Evolutionary conservation across 176 grass and related monocot genomes (phyloP), one percentile per base, ranked within the genome.

Genomic region (Bothriochloa decipiens): DNA sequence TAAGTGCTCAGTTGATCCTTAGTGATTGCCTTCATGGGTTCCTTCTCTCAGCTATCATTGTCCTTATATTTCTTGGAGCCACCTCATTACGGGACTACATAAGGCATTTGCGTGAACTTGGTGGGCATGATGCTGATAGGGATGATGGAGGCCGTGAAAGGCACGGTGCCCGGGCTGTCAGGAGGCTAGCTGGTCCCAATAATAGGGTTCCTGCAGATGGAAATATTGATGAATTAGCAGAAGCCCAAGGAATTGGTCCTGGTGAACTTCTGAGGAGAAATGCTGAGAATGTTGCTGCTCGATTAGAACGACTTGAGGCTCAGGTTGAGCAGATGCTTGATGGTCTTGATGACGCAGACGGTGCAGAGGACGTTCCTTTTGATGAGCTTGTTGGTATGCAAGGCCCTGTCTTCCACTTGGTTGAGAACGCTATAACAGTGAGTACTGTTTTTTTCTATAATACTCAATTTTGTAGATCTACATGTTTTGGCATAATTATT

Each of bases 241-340:
- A 94, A 69, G 91, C 89, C 55, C 91, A 99, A 90, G 89, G 93
- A 89, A 87, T 91, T 70, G 87, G 97, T 73, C 90, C 93, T 67
- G 93, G 89, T 76, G 90, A 94, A 79, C 83, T 99, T 83, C 78
- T 99, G 23, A 99, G 93, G 69, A 91, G 97, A 81, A 99, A 99
- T 81, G 97, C 97, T 8, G 97, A 99, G 92, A 96, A 99, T 80
- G 93, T 99, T 80, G 97, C 97, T 73, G 97, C 93, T 76, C 86
- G 97, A 62, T 76, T 99, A 77, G 97, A 99, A 87, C 90, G 97
- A 67, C 90, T 99, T 69, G 97, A 99, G 85, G 97, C 97, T 22
- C 97, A 99, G 72, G 97, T 99, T 70, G 97, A 99, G 79, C 97
- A 99, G 84, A 99, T 99, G 91, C 78, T 99, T 83, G 97, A 99